phyloP scores from a whole-genome alignment of 2,329 filamentous ascomycete genomes.

The Fusarium nurragi region DNA sequence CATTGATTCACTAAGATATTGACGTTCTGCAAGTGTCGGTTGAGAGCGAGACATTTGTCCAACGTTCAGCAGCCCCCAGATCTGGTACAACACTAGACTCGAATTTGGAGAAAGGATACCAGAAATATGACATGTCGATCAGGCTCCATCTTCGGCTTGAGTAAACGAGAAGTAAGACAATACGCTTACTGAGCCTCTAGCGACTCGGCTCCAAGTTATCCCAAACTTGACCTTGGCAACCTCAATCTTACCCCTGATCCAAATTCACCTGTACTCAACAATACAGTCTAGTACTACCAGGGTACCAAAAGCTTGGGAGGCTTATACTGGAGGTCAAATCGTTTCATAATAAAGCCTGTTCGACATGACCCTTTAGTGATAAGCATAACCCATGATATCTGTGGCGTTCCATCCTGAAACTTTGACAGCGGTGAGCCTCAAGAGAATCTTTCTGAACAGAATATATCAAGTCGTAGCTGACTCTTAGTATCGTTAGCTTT shows the following conservation, averaged over 20 bases:
- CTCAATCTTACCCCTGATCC: neutral
- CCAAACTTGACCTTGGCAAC: neutral
- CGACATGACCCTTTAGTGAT: too few relatives aligned
- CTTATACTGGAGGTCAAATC: too few relatives aligned
- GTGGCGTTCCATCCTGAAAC: too few relatives aligned
- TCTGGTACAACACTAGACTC: neutral
- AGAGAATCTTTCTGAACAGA: too few relatives aligned
- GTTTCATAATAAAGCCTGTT: too few relatives aligned
- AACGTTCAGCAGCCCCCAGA: neutral
- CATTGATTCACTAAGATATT: too few relatives aligned
- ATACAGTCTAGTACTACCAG: too few relatives aligned
- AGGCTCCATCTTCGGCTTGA: neutral
- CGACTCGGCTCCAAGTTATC: neutral
- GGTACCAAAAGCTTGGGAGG: too few relatives aligned
- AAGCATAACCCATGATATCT: too few relatives aligned
- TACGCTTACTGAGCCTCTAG: neutral
- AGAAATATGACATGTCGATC: neutral
- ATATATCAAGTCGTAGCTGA: too few relatives aligned
- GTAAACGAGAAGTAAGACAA: constrained; percentile 3
- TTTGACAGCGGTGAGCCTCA: too few relatives aligned
- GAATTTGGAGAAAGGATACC: neutral
- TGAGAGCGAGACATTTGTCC: neutral
- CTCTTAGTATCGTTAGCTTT: neutral
- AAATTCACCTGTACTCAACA: neutral
- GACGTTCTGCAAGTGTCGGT: neutral